These are phyloP conservation scores for Coccomyxa sp. DNA, from an alignment of 139 green algal genomes.

Conservation along the genomic window DNA sequence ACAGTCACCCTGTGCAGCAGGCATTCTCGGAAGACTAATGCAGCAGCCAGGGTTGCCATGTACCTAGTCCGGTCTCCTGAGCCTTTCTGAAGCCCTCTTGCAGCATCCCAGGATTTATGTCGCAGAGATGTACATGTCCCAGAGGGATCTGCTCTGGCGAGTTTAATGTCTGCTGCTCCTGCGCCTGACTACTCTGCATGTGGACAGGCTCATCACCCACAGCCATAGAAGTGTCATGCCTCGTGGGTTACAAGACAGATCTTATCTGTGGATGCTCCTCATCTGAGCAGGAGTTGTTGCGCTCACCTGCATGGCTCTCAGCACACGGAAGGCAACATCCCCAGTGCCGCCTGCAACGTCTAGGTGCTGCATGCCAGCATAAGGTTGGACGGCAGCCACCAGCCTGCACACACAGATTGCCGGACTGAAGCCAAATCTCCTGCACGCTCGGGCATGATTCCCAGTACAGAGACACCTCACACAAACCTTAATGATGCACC, in stretches of 20 bases:
- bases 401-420: slow-evolving; percentile 38
- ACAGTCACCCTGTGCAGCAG: too few species aligned
- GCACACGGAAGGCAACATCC: slow-evolving; percentile 84
- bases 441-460: too few species aligned
- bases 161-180: not conserved
- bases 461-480: too few species aligned
- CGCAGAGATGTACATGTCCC: slow-evolving; percentile 70
- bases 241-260: too few species aligned
- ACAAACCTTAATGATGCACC: too few species aligned
- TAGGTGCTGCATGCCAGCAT: slow-evolving; percentile 87
- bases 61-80: not conserved
- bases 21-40: too few species aligned
- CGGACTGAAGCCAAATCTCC: not conserved
- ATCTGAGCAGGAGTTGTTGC: too few species aligned
- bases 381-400: slow-evolving; percentile 71
- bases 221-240: too few species aligned
- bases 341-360: slow-evolving; percentile 97
- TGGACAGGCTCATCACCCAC: too few species aligned
- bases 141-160: not conserved
- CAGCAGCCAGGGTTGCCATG: too few species aligned
- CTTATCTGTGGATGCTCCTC: too few species aligned
- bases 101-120: slow-evolving; percentile 97
- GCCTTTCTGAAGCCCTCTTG: slow-evolving; percentile 53
- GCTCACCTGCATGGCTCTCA: slow-evolving; percentile 46
- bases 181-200: too few species aligned